Evolutionary conservation across 352 stramenopile genomes (phyloP).

Genomic region (Pythium biforme): DNA sequence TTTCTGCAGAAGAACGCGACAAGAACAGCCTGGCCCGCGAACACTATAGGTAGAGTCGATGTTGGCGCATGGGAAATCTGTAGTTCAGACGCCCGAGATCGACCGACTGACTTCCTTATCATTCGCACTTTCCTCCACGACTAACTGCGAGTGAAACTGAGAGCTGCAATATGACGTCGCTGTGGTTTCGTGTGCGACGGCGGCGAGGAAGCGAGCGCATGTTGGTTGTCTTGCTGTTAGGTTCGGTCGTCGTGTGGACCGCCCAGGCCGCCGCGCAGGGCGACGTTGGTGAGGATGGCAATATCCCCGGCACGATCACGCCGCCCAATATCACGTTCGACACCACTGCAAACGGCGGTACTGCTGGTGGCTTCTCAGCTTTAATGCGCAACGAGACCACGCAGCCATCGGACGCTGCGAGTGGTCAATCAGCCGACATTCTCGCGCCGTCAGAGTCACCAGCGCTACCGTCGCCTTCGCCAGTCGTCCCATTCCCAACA

Average conservation of each 20-base stretch:
- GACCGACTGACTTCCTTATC: too few relatives aligned
- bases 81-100: too few relatives aligned
- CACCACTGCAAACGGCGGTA: neutral
- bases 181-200: too few relatives aligned
- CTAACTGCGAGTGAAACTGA: too few relatives aligned
- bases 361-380: neutral
- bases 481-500: too few relatives aligned
- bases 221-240: neutral
- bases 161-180: too few relatives aligned
- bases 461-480: neutral
- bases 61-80: too few relatives aligned
- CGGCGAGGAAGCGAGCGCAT: too few relatives aligned
- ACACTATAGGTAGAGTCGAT: too few relatives aligned
- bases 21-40: too few relatives aligned
- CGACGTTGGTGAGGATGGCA: neutral
- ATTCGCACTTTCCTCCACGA: too few relatives aligned
- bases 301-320: neutral
- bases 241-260: neutral
- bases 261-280: neutral
- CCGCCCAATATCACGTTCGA: neutral
- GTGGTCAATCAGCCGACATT: neutral
- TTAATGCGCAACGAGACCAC: neutral
- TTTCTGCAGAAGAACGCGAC: conserved; percentile 1
- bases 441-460: neutral
- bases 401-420: neutral